Conservation (phyloP, 1,284 basidiomycete genomes). For the Phenoliferia sp. region DNA sequence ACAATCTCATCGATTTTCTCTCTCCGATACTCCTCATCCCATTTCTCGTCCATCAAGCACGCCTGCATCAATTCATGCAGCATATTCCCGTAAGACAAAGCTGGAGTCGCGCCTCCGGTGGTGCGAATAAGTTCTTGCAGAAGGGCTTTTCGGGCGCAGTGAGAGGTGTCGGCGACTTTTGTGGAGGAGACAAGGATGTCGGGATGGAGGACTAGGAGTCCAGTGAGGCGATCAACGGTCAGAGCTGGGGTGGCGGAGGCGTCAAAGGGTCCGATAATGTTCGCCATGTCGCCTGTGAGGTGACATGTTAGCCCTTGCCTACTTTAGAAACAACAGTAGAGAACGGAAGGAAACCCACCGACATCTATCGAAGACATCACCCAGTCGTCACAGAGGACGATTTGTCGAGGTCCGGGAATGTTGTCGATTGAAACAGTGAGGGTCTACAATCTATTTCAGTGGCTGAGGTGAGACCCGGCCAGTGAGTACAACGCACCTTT, state of each 20-base stretch:
- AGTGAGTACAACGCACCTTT: not conserved
- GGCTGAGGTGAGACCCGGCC: not conserved
- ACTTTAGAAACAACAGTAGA: not conserved
- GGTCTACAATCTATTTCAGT: constrained; percentile 4
- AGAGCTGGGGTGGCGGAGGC: constrained; percentile 37
- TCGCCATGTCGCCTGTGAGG: constrained; percentile 64
- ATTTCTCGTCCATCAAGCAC: constrained; percentile 57
- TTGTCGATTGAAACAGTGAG: constrained; percentile 12
- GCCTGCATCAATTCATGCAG: constrained; percentile 82
- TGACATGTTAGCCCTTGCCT: too few relatives aligned
- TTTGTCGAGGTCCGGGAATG: constrained; percentile 10
- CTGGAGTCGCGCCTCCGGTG: constrained; percentile 52
- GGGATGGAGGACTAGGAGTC: constrained; percentile 70
- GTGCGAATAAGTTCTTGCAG: constrained; percentile 60
- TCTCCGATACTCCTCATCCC: constrained; percentile 59
- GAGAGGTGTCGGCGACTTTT: constrained; percentile 70
- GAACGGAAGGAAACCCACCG: constrained; percentile 6
- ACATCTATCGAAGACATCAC: constrained; percentile 16
- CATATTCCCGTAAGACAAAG: constrained; percentile 79
- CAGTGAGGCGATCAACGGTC: constrained; percentile 55
- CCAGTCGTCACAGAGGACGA: constrained; percentile 34
- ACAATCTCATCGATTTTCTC: constrained; percentile 56
- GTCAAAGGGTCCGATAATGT: constrained; percentile 54
- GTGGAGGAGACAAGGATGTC: constrained; percentile 86
- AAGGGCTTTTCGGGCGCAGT: constrained; percentile 76